A percentile compares a stretch with the other conserved stretches of the same genome.
Evolutionary conservation across 1,139 yeast species (phyloP).

Genomic region (Candida buenavistaensis): DNA sequence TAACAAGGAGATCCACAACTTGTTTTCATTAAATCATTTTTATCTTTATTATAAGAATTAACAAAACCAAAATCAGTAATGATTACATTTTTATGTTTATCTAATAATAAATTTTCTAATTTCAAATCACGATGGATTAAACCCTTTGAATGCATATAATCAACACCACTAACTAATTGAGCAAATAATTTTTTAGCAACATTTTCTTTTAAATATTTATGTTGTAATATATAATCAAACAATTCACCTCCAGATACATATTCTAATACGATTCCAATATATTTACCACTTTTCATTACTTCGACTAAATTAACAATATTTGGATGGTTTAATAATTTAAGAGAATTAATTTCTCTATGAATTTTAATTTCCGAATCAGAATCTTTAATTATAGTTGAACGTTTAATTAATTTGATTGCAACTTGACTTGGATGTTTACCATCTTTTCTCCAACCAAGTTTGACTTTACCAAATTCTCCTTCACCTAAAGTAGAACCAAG

Average conservation of each 20-base stretch:
- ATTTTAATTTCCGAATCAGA: conserved; percentile 86
- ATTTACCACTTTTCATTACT: conserved; percentile 90
- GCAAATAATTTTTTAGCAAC: conserved; percentile 88
- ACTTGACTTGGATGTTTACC: conserved; percentile 80
- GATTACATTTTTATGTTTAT: conserved; percentile 76
- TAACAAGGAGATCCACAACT: conserved; percentile 98
- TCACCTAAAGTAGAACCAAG: conserved; percentile 95
- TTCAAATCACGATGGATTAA: conserved; percentile 80
- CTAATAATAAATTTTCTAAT: conserved; percentile 69
- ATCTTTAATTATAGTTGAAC: conserved; percentile 82
- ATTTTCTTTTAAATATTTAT: conserved; percentile 81
- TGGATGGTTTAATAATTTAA: conserved; percentile 85
- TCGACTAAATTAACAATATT: conserved; percentile 90
- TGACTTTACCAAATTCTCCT: conserved; percentile 97
- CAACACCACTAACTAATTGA: conserved; percentile 90
- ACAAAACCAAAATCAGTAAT: conserved; percentile 91
- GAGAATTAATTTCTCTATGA: conserved; percentile 88
- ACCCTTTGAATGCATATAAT: conserved; percentile 83
- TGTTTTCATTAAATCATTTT: conserved; percentile 84
- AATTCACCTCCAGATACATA: conserved; percentile 98
- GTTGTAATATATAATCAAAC: conserved; percentile 86
- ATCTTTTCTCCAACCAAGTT: conserved; percentile 93
- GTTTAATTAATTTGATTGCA: conserved; percentile 86
- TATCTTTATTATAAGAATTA: conserved; percentile 69
- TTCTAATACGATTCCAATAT: conserved; percentile 93